A percentile compares a stretch with the other conserved stretches of the same genome.
Evolutionary conservation across 495 filamentous ascomycete genomes (phyloP).

Genomic region (Letharia columbiana): DNA sequence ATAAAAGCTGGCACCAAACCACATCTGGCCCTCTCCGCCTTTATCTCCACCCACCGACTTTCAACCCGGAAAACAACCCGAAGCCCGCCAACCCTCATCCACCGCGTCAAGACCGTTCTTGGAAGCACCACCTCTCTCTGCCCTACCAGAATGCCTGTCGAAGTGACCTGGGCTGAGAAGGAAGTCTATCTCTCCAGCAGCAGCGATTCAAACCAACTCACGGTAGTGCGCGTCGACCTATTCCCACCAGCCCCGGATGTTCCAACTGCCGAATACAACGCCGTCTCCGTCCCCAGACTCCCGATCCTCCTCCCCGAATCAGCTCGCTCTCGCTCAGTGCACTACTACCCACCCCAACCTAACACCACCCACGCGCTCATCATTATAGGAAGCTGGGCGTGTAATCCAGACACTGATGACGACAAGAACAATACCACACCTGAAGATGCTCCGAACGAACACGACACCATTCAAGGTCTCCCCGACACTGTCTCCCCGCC

Average conservation of each 20-base stretch:
- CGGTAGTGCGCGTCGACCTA: slow-evolving; percentile 1
- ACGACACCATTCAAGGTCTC: background rate
- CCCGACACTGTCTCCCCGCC: slow-evolving; percentile 4
- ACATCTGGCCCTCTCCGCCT: background rate
- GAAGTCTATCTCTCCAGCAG: slow-evolving; percentile 17
- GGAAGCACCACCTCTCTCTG: slow-evolving; percentile 1
- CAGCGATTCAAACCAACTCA: slow-evolving; percentile 9
- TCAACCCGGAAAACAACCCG: slow-evolving; percentile 15
- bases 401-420: background rate
- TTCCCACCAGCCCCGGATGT: background rate
- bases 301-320: slow-evolving; percentile 7
- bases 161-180: slow-evolving; percentile 13
- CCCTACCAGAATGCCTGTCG: background rate
- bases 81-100: slow-evolving; percentile 14
- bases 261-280: background rate
- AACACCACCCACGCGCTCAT: background rate
- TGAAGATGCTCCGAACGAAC: background rate
- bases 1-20: slow-evolving; percentile 1
- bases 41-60: slow-evolving; percentile 18
- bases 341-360: slow-evolving; percentile 1
- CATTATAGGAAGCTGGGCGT: background rate
- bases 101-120: slow-evolving; percentile 15
- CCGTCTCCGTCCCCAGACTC: slow-evolving; percentile 5
- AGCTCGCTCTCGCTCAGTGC: background rate
- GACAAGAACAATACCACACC: background rate